Conservation (phyloP, 768 basidiomycete species). For the Leccinum rimulosum region DNA sequence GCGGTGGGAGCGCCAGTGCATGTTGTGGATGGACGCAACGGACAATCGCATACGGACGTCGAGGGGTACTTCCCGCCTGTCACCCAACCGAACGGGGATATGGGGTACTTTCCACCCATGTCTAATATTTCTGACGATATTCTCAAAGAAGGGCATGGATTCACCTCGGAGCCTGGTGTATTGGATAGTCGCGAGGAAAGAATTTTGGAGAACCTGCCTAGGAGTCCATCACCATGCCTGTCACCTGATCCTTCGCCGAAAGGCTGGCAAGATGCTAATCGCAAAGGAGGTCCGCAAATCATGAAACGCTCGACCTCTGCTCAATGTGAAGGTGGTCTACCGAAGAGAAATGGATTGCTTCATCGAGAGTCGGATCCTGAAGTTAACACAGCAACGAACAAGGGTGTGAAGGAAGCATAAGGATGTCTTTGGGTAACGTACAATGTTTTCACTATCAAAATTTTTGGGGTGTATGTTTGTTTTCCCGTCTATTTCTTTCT, state of each 20-base stretch:
- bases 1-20: conserved; percentile 61
- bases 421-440: conserved; percentile 7
- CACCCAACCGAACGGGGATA: conserved; percentile 19
- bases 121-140: conserved; percentile 37
- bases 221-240: conserved; percentile 8
- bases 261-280: conserved; percentile 14
- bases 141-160: conserved; percentile 25
- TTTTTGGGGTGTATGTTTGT: conserved; percentile 4
- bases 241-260: conserved; percentile 6
- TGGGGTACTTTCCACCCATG: conserved; percentile 45
- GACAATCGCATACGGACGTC: conserved; percentile 9
- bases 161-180: not conserved
- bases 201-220: conserved; percentile 5
- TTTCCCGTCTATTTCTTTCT: not conserved
- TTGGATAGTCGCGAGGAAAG: conserved; percentile 2
- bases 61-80: conserved; percentile 46
- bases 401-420: conserved; percentile 26
- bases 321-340: conserved; percentile 24
- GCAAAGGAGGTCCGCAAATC: conserved; percentile 15
- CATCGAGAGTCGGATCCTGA: conserved; percentile 33
- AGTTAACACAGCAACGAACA: conserved; percentile 21
- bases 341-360: conserved; percentile 27
- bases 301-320: conserved; percentile 32
- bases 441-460: conserved; percentile 10
- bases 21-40: conserved; percentile 14